Evolutionary conservation across 306 rosid genomes (phyloP), one percentile per base, ranked within the genome.

Genomic region (Corylus americana): DNA sequence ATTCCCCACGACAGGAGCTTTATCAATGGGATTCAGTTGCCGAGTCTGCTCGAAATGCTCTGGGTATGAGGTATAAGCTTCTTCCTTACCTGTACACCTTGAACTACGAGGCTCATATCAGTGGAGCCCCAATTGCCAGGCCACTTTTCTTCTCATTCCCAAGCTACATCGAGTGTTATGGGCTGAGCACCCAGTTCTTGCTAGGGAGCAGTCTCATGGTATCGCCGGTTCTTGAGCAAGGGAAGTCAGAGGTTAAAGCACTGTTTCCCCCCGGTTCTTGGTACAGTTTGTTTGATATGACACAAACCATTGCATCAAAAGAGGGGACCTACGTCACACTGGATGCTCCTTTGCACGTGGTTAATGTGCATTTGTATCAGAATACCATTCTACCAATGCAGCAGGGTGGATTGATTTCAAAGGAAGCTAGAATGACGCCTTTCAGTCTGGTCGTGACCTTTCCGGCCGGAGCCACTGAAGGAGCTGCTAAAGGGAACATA

Each of bases 1-100:
- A 88, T 84, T 93, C 99, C 73, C 99, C 98, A 16, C 88, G 99
- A 76, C 99, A 95, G 72, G 99, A 93, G 88, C 98, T 92, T 90
- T 92, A 95, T 78, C 98, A 90, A 81, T 95, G 99, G 99, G 83
- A 90, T 4, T 91, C 99, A 0, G 99, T 95, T 4, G 98, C 98
- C 1, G 76, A 83, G 76, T 92, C 98, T 49, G 97, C 97, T 55
- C 84, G 98, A 81, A 95, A 95, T 73, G 98, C 98, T 55, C 81
- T 95, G 22, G 93, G 96, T 11, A 80, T 93, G 89, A 85, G 99
- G 87, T 95, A 95, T 75, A 91, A 84, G 89, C 86, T 95, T 27
- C 89, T 95, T 14, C 98, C 99, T 29, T 93, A 91, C 71, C 91
- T 95, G n/a, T 93, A 95, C 89, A 93, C 98, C n/a, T 81, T 95